Evolutionary conservation across 495 filamentous ascomycete species (phyloP), one percentile per base, ranked within the genome.

Genomic region (Hypoxylon trugodes): DNA sequence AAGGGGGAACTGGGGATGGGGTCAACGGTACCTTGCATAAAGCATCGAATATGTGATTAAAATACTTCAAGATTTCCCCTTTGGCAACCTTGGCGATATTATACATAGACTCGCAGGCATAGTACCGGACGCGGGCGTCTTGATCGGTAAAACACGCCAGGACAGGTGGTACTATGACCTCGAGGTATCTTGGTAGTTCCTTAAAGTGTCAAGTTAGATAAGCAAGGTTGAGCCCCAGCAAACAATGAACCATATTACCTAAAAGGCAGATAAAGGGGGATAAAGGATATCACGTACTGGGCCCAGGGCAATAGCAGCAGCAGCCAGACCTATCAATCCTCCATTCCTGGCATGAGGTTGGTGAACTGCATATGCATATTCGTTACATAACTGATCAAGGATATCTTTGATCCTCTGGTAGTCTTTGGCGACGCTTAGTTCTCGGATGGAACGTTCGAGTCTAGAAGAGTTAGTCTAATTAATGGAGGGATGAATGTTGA

Each of bases 51-150:
- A 98, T 93, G 47, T 97, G 88, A 73, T 99, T 98, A 78, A 97
- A 99, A 77, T 96, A 98, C 16, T 93, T 82, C 59, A 98, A 73
- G 25, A 96, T 95, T 73, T 99, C 96, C 38, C 96, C 96, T 74
- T 99, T 99, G 18, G 96, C 95, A 6, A 98, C 95, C 79, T 98
- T 98, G 61, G 96, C 93, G 69, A 99, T 98, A 69, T 99, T 99
- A 74, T 99, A 99, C 96, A 99, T 99, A 76, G 93, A 95, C 83
- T 99, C 96, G 77, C 96, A 99, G 41, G 96, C 96, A 76, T 99
- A 99, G 73, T 99, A 99, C 50, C 96, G 87, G 13, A 99, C 96
- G 47, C 96, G 84, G 16, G 96, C 96, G 88, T 99, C 96, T 79
- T 98, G 95, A 68, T 99, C 96, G 16, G 89, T 89, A 73, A 99